phyloP scores from a whole-genome alignment of 495 filamentous ascomycete genomes.

The Penicillium cinerascens region DNA sequence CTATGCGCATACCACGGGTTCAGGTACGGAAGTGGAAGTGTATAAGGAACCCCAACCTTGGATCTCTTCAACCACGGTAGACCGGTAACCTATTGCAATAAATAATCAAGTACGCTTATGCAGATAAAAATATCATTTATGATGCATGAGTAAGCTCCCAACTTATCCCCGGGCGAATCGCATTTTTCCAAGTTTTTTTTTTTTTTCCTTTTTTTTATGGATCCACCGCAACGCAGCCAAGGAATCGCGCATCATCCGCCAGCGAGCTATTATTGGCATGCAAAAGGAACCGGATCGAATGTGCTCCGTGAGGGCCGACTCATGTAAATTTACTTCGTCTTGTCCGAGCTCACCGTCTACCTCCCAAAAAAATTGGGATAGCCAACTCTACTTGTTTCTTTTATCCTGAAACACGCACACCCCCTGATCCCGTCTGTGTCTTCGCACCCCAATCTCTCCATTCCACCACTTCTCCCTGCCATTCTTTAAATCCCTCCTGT shows the following conservation, averaged over 20 bases:
- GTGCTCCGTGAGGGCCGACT: not conserved
- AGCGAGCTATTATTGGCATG: conserved; percentile 22
- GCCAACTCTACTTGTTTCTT: not conserved
- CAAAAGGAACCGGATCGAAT: conserved; percentile 19
- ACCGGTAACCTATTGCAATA: too few species aligned
- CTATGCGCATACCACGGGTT: not conserved
- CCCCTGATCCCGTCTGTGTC: conserved; percentile 6
- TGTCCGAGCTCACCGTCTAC: not conserved
- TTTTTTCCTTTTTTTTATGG: not conserved
- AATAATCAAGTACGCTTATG: too few species aligned
- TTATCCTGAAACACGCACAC: not conserved
- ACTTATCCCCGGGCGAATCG: not conserved
- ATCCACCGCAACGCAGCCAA: conserved; percentile 14
- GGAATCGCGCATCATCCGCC: conserved; percentile 7
- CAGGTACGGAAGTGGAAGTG: not conserved
- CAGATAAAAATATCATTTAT: not conserved
- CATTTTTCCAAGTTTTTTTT: not conserved
- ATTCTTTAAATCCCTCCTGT: conserved; percentile 43
- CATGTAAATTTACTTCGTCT: not conserved
- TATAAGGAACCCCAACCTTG: too few species aligned
- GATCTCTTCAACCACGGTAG: too few species aligned
- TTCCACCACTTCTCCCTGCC: conserved; percentile 17
- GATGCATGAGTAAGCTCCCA: not conserved
- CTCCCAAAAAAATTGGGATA: not conserved
- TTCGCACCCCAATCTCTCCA: conserved; percentile 3